Evolutionary conservation across 441 rosid genomes (phyloP).

Genomic region (Corymbia citriodora): DNA sequence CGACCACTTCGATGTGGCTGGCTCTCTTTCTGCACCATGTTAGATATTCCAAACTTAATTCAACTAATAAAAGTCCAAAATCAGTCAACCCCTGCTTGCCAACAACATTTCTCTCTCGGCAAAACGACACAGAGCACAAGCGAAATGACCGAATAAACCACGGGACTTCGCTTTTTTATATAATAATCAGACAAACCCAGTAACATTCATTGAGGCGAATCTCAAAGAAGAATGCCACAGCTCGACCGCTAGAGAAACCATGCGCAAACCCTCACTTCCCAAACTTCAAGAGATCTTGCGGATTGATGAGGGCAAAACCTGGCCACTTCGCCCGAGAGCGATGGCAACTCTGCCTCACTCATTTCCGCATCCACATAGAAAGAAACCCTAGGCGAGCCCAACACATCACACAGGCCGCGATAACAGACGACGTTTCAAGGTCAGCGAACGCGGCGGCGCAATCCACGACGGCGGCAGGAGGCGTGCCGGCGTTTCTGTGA

Average conservation of each 20-base stretch:
- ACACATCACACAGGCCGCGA: not conserved
- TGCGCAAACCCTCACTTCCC: not conserved
- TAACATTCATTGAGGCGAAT: not conserved
- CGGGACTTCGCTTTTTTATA: too few relatives aligned
- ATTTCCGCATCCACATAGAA: too few relatives aligned
- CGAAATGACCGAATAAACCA: too few relatives aligned
- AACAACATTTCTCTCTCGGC: not conserved
- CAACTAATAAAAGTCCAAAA: not conserved
- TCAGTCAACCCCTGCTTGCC: not conserved
- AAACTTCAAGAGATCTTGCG: not conserved
- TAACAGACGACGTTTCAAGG: not conserved
- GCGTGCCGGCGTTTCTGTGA: rapidly evolving
- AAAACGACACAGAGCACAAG: not conserved
- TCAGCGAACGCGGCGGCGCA: not conserved
- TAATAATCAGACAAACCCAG: not conserved
- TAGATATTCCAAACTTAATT: not conserved
- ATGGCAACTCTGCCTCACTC: not conserved
- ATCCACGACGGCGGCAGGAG: rapidly evolving
- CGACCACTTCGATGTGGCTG: not conserved
- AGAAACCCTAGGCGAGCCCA: not conserved
- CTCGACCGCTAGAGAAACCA: not conserved
- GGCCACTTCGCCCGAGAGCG: not conserved
- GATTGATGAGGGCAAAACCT: not conserved
- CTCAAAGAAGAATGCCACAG: not conserved
- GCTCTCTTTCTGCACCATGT: not conserved